Percentiles rank a stretch among this genome's conserved stretches.
These are phyloP conservation scores for Piper longum DNA, from an alignment of 164 flowering plant genomes.

Conservation along the genomic window DNA sequence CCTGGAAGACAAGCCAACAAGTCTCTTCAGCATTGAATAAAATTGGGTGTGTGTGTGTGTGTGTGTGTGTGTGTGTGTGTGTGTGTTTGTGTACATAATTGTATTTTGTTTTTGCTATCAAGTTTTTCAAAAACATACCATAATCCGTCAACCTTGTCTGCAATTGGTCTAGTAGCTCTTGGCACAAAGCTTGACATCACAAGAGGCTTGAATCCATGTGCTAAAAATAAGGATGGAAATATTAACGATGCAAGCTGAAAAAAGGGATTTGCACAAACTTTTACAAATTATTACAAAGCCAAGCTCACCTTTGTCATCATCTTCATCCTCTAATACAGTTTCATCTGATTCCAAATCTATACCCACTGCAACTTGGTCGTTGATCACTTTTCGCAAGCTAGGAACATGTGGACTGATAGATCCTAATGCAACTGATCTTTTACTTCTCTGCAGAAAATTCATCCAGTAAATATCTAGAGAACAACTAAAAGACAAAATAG, in stretches of 20 bases:
- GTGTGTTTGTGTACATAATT: not conserved
- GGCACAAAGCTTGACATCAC: slow-evolving; percentile 82
- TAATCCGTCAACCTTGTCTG: slow-evolving; percentile 83
- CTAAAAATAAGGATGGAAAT: slow-evolving; percentile 14
- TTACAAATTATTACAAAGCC: not conserved
- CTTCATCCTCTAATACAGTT: slow-evolving; percentile 47
- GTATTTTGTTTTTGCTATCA: not conserved
- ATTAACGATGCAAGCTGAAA: not conserved
- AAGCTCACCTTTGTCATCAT: slow-evolving; percentile 82
- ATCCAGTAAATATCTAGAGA: not conserved
- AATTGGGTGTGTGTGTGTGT: not conserved
- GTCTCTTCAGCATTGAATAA: not conserved
- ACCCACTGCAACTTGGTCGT: slow-evolving; percentile 82
- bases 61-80: not conserved
- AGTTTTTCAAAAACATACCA: slow-evolving; percentile 38
- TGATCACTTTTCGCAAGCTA: slow-evolving; percentile 63
- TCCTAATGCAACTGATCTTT: slow-evolving; percentile 41
- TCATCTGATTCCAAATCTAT: slow-evolving; percentile 50
- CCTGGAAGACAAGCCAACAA: slow-evolving; percentile 28
- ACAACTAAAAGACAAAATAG: not conserved
- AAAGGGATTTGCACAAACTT: not conserved
- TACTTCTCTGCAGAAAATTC: slow-evolving; percentile 38
- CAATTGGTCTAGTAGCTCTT: slow-evolving; percentile 65
- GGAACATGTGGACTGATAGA: slow-evolving; percentile 63
- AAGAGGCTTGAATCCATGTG: slow-evolving; percentile 94